These are phyloP conservation scores for Ophiocordyceps camponoti-saundersi DNA, from an alignment of 2,329 filamentous ascomycete genomes.

Conservation along the genomic window DNA sequence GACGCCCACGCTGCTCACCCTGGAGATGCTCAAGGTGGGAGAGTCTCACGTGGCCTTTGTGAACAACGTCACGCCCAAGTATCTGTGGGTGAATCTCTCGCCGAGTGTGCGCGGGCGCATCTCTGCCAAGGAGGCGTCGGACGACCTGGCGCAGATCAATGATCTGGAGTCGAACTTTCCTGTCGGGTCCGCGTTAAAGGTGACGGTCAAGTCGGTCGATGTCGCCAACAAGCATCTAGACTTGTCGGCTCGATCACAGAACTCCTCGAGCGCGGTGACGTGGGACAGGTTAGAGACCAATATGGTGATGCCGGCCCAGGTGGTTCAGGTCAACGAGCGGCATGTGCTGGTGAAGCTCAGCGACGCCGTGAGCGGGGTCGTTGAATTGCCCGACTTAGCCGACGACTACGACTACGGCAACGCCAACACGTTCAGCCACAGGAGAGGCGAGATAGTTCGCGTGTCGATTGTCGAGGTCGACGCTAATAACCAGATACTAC, in stretches of 20 bases:
- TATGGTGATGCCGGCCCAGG: constrained; percentile 64
- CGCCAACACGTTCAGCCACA: constrained; percentile 56
- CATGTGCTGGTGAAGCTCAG: constrained; percentile 76
- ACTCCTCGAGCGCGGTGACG: constrained; percentile 29
- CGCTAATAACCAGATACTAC: constrained; percentile 65
- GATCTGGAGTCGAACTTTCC: constrained; percentile 71
- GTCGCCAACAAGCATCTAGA: constrained; percentile 59
- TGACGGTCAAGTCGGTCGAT: constrained; percentile 63
- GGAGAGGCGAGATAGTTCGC: constrained; percentile 72
- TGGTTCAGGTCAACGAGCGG: constrained; percentile 74
- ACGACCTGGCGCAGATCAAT: constrained; percentile 65
- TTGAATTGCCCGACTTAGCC: constrained; percentile 66
- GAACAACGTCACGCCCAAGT: constrained; percentile 70
- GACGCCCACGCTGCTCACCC: constrained; percentile 34
- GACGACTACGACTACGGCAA: constrained; percentile 88
- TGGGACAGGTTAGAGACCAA: constrained; percentile 60
- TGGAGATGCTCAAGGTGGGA: constrained; percentile 57
- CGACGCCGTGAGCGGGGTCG: constrained; percentile 59
- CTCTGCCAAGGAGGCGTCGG: constrained; percentile 66
- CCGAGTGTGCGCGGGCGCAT: constrained; percentile 78
- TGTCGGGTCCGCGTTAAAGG: constrained; percentile 71
- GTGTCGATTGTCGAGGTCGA: constrained; percentile 77
- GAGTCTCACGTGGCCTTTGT: constrained; percentile 67
- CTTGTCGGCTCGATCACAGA: constrained; percentile 57
- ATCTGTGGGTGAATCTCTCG: constrained; percentile 80